phyloP scores from a whole-genome alignment of 192 early-diverging fungal genomes.

The Podochytrium sp. region DNA sequence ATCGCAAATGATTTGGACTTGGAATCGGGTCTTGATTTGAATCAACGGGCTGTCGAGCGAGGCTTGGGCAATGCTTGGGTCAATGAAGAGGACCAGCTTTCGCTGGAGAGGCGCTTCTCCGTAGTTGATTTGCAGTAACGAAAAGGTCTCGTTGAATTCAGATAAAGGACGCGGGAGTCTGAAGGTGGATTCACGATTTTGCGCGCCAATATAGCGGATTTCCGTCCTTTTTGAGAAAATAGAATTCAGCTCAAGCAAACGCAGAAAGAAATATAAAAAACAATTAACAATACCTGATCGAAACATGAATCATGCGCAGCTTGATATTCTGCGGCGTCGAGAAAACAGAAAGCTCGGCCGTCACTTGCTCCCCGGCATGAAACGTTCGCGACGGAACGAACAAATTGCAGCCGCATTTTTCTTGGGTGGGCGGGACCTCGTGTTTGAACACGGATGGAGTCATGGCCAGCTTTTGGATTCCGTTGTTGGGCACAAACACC shows the following conservation, averaged over 20 bases:
- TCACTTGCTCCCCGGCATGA: neutral
- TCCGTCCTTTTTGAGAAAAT: neutral
- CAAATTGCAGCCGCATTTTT: neutral
- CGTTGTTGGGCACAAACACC: neutral
- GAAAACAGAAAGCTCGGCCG: neutral
- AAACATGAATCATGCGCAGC: neutral
- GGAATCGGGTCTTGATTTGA: neutral
- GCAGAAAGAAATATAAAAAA: neutral
- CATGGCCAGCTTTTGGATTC: neutral
- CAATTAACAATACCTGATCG: neutral
- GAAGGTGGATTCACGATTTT: neutral
- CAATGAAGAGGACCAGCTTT: neutral
- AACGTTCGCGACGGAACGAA: neutral
- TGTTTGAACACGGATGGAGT: neutral
- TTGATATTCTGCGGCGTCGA: neutral
- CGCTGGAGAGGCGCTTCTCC: neutral
- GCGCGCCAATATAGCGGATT: neutral
- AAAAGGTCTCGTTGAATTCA: neutral
- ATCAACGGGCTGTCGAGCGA: constrained; percentile 7
- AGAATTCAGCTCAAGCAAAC: neutral
- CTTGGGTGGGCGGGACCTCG: neutral
- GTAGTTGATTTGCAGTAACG: neutral
- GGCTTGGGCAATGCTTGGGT: neutral
- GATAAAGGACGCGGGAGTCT: constrained; percentile 4
- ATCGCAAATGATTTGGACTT: neutral